phyloP scores from a whole-genome alignment of 805 yeast species.

The Yarrowia hollandica region DNA sequence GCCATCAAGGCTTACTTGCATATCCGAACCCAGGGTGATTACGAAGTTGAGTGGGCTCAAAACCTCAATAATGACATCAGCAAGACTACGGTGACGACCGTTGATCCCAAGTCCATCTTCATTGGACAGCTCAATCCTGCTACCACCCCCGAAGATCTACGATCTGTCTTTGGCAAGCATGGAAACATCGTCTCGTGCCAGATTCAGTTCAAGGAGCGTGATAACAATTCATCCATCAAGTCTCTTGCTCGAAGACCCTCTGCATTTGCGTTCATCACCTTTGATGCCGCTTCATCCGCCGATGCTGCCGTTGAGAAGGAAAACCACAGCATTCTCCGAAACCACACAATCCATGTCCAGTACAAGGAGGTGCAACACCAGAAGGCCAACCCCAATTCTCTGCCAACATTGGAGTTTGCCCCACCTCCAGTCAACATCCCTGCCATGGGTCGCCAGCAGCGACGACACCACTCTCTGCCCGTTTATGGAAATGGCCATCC shows the following conservation, averaged over 20 bases:
- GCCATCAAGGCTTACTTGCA: constrained; percentile 75
- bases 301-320: constrained; percentile 74
- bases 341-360: constrained; percentile 81
- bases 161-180: constrained; percentile 61
- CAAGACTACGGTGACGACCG: constrained; percentile 45
- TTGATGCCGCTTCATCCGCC: constrained; percentile 65
- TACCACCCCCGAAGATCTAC: constrained; percentile 56
- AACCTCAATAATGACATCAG: constrained; percentile 47
- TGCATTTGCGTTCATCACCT: constrained; percentile 71
- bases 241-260: constrained; percentile 17
- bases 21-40: constrained; percentile 36
- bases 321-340: constrained; percentile 72
- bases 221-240: not conserved
- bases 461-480: constrained; percentile 22
- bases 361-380: constrained; percentile 53
- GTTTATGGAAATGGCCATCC: not conserved
- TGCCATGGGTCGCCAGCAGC: constrained; percentile 9
- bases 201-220: constrained; percentile 20
- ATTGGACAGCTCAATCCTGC: constrained; percentile 67
- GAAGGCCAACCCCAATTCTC: constrained; percentile 32
- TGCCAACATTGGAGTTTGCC: constrained; percentile 56
- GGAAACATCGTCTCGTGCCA: constrained; percentile 51
- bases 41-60: constrained; percentile 82
- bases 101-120: constrained; percentile 74
- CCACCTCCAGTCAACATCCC: constrained; percentile 76